phyloP scores from a whole-genome alignment of 306 rosid species.

The Coriaria nepalensis region DNA sequence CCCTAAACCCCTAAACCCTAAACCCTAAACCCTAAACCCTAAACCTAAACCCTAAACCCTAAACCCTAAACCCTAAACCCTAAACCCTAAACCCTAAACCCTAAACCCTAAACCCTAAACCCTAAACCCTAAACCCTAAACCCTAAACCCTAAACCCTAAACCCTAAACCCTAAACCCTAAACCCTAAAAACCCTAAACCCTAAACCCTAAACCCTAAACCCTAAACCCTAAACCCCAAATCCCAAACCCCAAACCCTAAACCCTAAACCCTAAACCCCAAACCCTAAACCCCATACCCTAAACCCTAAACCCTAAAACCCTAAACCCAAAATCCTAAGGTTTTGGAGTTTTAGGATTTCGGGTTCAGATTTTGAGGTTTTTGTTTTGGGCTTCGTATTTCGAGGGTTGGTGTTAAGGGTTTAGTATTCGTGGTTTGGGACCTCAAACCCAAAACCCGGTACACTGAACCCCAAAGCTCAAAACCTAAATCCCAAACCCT shows the following conservation, averaged over 20 bases:
- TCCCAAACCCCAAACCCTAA: constrained; percentile 6
- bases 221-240: constrained; percentile 4
- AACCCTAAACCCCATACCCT: background rate
- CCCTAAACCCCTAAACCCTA: constrained; percentile 5
- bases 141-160: constrained; percentile 13
- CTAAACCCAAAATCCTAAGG: background rate
- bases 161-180: constrained; percentile 11
- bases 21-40: constrained; percentile 8
- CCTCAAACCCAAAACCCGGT: constrained; percentile 3
- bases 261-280: constrained; percentile 1
- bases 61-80: constrained; percentile 11
- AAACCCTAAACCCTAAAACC: constrained; percentile 3
- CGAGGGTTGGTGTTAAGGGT: too few species aligned
- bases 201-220: constrained; percentile 4
- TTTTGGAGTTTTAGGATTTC: too few species aligned
- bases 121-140: constrained; percentile 10
- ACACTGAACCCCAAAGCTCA: constrained; percentile 3
- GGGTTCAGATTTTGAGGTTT: too few species aligned
- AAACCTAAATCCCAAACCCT: background rate
- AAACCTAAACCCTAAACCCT: constrained; percentile 13
- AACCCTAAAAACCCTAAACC: constrained; percentile 2
- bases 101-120: constrained; percentile 8
- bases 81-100: constrained; percentile 15
- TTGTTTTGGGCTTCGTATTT: too few species aligned
- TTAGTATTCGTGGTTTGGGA: too few species aligned